Evolutionary conservation across 257 asterid genomes (phyloP), one percentile per base, ranked within the genome.

Genomic region (Plantago elongata): DNA sequence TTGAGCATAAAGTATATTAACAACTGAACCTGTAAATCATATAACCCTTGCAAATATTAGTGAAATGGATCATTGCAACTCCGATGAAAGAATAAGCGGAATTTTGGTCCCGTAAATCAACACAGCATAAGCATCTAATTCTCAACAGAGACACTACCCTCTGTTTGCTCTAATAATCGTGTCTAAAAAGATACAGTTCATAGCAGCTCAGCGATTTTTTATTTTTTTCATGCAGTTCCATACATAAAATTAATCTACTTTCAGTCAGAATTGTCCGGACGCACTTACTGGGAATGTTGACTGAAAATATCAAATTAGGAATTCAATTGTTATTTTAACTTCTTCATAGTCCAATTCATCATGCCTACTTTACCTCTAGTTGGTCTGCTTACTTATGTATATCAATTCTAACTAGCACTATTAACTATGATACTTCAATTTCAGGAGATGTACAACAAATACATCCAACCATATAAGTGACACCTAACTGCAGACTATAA

Each of bases 1-100:
- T 93, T 93, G 68, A 93, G 90, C 99, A 93, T 93, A 74, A 93
- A 93, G 84, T 93, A 93, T 56, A 89, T 93, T 83, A 93, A 69
- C 80, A 93, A 69, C 72, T 89, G 99, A 76, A 93, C 99, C 99
- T 87, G 96, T 14, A 74, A 81, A 62, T 55, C 48, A 57, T 47
- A 67, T 22, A 56, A 44, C 62, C 42, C 34, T 51, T 55, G 64
- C 57, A 43, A 70, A 22, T 74, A 38, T 67, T 45, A 18, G 27
- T 4, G 16, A 11, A 51, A 58, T 7, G 13, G 67, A 67, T 16
- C 44, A 37, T 52, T 55, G 15, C 18, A 17, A 63, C 49, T 40
- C 17, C 38, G 40, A 44, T 48, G 38, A 9, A 61, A 71, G 43
- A 40, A 57, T 54, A 15, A 54, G 43, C 17, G 4, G 58, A 18